Evolutionary conservation across 345 rosid species (phyloP).

Genomic region (Pugionium dolabratum): DNA sequence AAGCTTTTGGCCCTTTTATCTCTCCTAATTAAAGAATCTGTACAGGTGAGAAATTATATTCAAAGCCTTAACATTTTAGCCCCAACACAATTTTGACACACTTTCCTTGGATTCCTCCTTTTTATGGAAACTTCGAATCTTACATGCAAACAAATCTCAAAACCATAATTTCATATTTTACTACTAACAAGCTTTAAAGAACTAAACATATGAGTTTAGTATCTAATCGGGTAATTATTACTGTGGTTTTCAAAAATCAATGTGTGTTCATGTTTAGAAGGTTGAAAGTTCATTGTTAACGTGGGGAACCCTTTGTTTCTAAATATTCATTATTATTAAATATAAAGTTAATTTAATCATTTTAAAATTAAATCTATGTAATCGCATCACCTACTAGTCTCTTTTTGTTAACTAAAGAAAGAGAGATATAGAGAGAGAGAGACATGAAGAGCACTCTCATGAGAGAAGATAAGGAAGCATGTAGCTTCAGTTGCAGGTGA

Average conservation of each 20-base stretch:
- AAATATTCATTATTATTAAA: background rate
- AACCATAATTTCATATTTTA: constrained; percentile 20
- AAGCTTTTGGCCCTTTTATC: constrained; percentile 28
- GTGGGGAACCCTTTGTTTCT: constrained; percentile 24
- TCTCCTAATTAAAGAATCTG: constrained; percentile 40
- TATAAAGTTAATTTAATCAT: constrained; percentile 3
- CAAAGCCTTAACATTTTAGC: constrained; percentile 30
- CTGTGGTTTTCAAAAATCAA: constrained; percentile 33
- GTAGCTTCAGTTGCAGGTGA: constrained; percentile 27
- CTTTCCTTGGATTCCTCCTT: constrained; percentile 37
- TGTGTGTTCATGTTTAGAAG: constrained; percentile 35
- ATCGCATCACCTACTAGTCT: constrained; percentile 35
- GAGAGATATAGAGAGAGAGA: constrained; percentile 27
- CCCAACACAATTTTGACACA: constrained; percentile 37
- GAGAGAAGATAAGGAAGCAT: constrained; percentile 27
- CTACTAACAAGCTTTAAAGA: constrained; percentile 29
- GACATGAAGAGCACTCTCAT: constrained; percentile 40
- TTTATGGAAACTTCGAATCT: constrained; percentile 37
- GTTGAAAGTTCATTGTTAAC: constrained; percentile 32
- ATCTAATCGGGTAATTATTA: constrained; percentile 34
- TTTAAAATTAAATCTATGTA: constrained; percentile 18
- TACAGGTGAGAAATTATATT: constrained; percentile 32
- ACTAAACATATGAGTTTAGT: constrained; percentile 18
- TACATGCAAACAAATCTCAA: constrained; percentile 34
- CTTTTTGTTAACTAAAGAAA: constrained; percentile 28